Conservation (phyloP, 257 asterid species). For the Leptodermis oblonga region DNA sequence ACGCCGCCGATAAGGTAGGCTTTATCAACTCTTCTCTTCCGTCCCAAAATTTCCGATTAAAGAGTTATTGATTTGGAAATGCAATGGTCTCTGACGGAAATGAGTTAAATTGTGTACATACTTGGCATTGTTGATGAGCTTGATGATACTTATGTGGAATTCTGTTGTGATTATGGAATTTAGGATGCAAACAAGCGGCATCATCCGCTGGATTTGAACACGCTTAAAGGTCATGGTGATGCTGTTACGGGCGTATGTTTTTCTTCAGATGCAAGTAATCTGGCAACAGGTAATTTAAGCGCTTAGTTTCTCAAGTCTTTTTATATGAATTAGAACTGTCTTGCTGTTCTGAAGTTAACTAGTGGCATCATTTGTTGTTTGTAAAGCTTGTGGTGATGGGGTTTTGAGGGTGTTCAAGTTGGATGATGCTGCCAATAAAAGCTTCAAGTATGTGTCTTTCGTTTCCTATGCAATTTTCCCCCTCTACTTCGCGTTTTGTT, state of each 20-base stretch:
- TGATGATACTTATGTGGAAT: background rate
- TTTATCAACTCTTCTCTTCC: background rate
- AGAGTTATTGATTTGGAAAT: background rate
- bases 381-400: constrained; percentile 88
- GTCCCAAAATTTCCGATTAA: background rate
- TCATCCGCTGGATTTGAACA: constrained; percentile 92
- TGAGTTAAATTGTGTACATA: background rate
- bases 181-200: constrained; percentile 83
- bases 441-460: constrained; percentile 74
- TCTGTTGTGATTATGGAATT: constrained; percentile 26
- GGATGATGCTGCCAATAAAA: constrained; percentile 93
- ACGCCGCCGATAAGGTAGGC: constrained; percentile 73
- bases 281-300: constrained; percentile 67
- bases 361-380: constrained; percentile 9
- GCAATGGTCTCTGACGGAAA: background rate
- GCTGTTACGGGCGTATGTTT: constrained; percentile 78
- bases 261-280: constrained; percentile 69
- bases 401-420: constrained; percentile 82
- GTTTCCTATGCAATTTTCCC: constrained; percentile 8
- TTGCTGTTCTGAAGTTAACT: background rate
- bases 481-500: constrained; percentile 7
- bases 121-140: background rate
- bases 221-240: constrained; percentile 96
- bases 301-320: background rate
- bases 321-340: background rate